A percentile compares a stretch with the other conserved stretches of the same genome.
These are phyloP conservation scores for Oemleria cerasiformis DNA, from an alignment of 306 rosid species.

Conservation along the genomic window DNA sequence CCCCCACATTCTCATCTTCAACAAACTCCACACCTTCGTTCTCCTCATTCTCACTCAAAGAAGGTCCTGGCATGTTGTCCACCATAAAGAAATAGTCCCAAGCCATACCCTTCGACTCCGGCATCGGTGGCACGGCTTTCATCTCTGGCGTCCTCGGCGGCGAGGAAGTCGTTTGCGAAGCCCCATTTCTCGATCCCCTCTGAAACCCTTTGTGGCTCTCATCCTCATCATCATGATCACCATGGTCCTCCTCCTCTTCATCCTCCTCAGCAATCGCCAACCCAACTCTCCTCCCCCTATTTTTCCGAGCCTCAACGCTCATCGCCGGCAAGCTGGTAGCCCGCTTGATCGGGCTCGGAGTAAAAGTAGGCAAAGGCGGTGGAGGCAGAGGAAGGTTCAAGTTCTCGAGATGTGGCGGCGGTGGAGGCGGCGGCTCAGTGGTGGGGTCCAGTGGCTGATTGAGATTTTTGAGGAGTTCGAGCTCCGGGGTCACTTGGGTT, in stretches of 20 bases:
- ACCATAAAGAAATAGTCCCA: conserved; percentile 83
- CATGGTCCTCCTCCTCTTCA: conserved; percentile 22
- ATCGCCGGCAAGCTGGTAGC: conserved; percentile 58
- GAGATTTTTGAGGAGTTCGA: conserved; percentile 14
- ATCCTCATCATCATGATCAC: conserved; percentile 11
- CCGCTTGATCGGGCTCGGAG: conserved; percentile 58
- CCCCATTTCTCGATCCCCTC: conserved; percentile 24
- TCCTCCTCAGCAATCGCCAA: conserved; percentile 53
- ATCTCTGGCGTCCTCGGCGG: conserved; percentile 39
- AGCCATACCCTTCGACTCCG: conserved; percentile 61
- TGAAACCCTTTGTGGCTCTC: conserved; percentile 20
- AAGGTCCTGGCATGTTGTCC: conserved; percentile 53
- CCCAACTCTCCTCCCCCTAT: conserved; percentile 18
- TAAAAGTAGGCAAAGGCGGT: conserved; percentile 63
- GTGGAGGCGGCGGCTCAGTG: conserved; percentile 51
- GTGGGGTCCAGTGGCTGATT: conserved; percentile 27
- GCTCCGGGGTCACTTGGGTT: conserved; percentile 35
- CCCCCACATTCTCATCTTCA: conserved; percentile 25
- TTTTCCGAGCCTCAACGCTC: conserved; percentile 29
- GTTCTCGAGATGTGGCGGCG: conserved; percentile 42
- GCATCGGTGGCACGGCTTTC: conserved; percentile 51
- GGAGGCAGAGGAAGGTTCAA: conserved; percentile 62
- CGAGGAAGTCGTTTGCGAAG: conserved; percentile 21
- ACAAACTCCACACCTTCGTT: conserved; percentile 16
- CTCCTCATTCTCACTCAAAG: conserved; percentile 40